Conservation (phyloP, 345 rosid genomes). For the Corchorus capsularis region DNA sequence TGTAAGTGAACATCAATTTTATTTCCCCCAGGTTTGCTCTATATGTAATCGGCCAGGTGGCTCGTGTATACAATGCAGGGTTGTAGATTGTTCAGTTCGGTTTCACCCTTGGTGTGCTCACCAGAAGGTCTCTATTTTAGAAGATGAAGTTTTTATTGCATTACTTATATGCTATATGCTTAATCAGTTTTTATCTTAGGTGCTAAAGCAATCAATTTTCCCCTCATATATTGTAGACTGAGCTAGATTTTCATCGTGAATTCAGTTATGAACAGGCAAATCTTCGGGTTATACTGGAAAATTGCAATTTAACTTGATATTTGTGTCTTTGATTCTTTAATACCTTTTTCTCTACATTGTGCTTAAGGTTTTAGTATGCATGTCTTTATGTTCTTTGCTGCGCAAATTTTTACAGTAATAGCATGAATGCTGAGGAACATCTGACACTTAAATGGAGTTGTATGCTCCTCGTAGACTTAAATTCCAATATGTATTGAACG, state of each 20-base stretch:
- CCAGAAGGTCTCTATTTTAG: constrained; percentile 37
- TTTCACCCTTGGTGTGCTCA: constrained; percentile 69
- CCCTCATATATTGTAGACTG: constrained; percentile 11
- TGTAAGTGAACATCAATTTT: constrained; percentile 7
- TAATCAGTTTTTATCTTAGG: not conserved
- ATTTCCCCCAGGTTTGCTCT: constrained; percentile 46
- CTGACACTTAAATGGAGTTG: not conserved
- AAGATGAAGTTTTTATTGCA: constrained; percentile 1
- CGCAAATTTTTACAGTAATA: not conserved
- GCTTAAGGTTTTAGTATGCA: not conserved
- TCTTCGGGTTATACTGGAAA: not conserved
- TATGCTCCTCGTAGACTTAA: not conserved
- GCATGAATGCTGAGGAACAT: not conserved
- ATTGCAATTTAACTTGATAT: not conserved
- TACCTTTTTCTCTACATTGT: not conserved
- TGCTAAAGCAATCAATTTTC: not conserved
- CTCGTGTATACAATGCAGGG: constrained; percentile 52
- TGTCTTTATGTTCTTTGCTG: not conserved
- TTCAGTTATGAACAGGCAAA: not conserved
- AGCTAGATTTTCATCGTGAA: not conserved
- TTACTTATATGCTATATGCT: not conserved
- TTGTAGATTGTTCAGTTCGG: constrained; percentile 38
- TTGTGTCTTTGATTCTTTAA: not conserved
- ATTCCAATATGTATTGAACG: not conserved
- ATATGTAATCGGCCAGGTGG: constrained; percentile 50